Evolutionary conservation across 352 stramenopile genomes (phyloP).

Genomic region (Phytophthora agathidicida): DNA sequence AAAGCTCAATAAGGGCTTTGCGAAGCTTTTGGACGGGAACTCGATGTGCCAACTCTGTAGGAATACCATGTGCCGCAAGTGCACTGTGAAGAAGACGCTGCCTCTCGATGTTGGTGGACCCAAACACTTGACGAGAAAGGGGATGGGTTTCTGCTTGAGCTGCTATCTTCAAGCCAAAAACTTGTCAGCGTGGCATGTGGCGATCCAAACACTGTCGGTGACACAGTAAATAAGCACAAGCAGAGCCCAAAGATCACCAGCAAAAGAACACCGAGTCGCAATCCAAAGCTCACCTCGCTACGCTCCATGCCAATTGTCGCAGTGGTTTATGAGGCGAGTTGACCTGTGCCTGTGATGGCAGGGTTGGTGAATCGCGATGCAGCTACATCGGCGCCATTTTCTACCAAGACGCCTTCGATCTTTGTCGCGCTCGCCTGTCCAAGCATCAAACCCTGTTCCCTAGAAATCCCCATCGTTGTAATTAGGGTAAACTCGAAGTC

Average conservation of each 20-base stretch:
- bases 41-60: slow-evolving; percentile 38
- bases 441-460: slow-evolving; percentile 4
- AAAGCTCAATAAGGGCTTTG: slow-evolving; percentile 25
- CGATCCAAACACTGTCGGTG: slow-evolving; percentile 22
- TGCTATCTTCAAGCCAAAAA: slow-evolving; percentile 57
- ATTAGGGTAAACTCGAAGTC: slow-evolving; percentile 1
- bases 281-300: too few relatives aligned
- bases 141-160: slow-evolving; percentile 52
- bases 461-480: slow-evolving; percentile 6
- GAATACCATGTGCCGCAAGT: slow-evolving; percentile 44
- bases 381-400: slow-evolving; percentile 7
- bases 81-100: slow-evolving; percentile 47
- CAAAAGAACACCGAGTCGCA: too few relatives aligned
- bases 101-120: slow-evolving; percentile 12
- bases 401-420: slow-evolving; percentile 1
- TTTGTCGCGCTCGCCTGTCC: slow-evolving; percentile 19
- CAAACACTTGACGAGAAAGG: slow-evolving; percentile 26
- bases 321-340: too few relatives aligned
- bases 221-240: neutral
- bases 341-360: too few relatives aligned
- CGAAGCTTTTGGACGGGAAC: slow-evolving; percentile 30
- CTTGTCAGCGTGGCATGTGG: slow-evolving; percentile 47
- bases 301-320: slow-evolving; percentile 11
- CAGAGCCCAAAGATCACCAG: too few relatives aligned
- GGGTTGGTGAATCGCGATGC: too few relatives aligned